A percentile compares a stretch with the other conserved stretches of the same genome.
Conservation (phyloP, 1,139 yeast genomes). For the Suhomyces panamericanus region DNA sequence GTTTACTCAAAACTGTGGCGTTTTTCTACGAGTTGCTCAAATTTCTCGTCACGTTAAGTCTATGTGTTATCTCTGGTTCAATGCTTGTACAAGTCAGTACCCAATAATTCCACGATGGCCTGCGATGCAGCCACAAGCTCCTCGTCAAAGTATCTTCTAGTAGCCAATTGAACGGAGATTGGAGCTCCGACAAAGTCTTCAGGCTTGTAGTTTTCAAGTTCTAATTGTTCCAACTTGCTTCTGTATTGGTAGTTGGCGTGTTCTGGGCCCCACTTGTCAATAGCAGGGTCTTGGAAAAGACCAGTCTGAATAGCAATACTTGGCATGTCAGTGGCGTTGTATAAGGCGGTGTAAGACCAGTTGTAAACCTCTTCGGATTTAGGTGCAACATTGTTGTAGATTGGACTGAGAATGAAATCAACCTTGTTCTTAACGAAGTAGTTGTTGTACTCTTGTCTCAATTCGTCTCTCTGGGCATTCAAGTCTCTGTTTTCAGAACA, state of each 20-base stretch:
- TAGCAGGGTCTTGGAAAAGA: slow-evolving; percentile 52
- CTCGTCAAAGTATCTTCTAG: slow-evolving; percentile 54
- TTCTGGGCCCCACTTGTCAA: slow-evolving; percentile 41
- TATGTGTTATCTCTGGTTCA: slow-evolving; percentile 1
- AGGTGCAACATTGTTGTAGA: slow-evolving; percentile 73
- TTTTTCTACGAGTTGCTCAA: neutral
- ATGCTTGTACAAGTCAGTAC: slow-evolving; percentile 30
- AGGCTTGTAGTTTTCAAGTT: slow-evolving; percentile 36
- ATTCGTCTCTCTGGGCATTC: slow-evolving; percentile 50
- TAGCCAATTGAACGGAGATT: slow-evolving; percentile 51
- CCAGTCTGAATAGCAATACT: slow-evolving; percentile 64
- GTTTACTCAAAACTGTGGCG: too few species aligned
- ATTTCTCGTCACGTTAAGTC: neutral
- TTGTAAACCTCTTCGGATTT: slow-evolving; percentile 61
- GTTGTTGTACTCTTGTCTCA: slow-evolving; percentile 56
- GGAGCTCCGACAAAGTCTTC: slow-evolving; percentile 52
- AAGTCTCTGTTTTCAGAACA: slow-evolving; percentile 51
- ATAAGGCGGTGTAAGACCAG: slow-evolving; percentile 76
- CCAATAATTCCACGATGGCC: slow-evolving; percentile 18
- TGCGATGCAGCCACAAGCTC: slow-evolving; percentile 50
- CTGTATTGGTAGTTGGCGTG: slow-evolving; percentile 33
- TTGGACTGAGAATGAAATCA: slow-evolving; percentile 69
- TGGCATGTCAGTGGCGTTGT: slow-evolving; percentile 65
- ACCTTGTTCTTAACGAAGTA: slow-evolving; percentile 55
- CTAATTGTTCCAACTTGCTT: slow-evolving; percentile 48